Base-by-base conservation (phyloP, 2,329 filamentous ascomycete genomes). In the Alternaria gansuensis region DNA sequence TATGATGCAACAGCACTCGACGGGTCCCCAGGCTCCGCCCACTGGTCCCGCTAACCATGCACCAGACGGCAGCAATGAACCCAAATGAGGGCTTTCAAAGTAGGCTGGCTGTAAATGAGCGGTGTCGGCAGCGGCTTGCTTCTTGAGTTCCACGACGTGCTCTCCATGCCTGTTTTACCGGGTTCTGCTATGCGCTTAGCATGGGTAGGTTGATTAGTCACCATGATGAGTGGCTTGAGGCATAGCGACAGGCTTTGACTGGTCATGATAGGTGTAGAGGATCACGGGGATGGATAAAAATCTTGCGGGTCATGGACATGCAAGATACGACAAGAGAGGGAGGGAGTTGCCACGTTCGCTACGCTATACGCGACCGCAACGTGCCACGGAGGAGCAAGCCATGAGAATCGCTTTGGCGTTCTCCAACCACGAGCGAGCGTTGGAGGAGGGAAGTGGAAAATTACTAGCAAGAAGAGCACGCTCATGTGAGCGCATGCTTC, bases 1-100 rank as follows among this genome's bases (percentile, higher is more conserved):
- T 14, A 78, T 79, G 77, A 75, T 78, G 70, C 76, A 75, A 51
- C 73, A 76, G 57, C 76, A 78, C 54, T 78, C 76, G 17, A 72
- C 78, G 55, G 74, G 72, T 21, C 73, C 74, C 51, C 76, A 78
- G 61, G 70, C 64, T 26, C 72, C 71, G 14, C 75, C 75, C 9
- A 69, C 75, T 6, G 76, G 74, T 5, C 75, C 74, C 28, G 72
- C 72, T 31, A 73, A 65, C 33, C 75, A 77, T 57, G 74, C 62
- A 14, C 68, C 73, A 10, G 75, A 78, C 49, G 67, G 62, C 14
- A 69, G 57, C 50, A 75, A 76, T 10, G 75, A 78, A 57, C 68
- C 68, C 51, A 78, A 78, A 74, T 78, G 76, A 78, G 55, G 26
- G n/a, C 14, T 10, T 37, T 34, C 11, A 46, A 37, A 52, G 44